Base-by-base conservation (phyloP, 2,329 filamentous ascomycete species). In the Sclerotiophoma versabilis region DNA sequence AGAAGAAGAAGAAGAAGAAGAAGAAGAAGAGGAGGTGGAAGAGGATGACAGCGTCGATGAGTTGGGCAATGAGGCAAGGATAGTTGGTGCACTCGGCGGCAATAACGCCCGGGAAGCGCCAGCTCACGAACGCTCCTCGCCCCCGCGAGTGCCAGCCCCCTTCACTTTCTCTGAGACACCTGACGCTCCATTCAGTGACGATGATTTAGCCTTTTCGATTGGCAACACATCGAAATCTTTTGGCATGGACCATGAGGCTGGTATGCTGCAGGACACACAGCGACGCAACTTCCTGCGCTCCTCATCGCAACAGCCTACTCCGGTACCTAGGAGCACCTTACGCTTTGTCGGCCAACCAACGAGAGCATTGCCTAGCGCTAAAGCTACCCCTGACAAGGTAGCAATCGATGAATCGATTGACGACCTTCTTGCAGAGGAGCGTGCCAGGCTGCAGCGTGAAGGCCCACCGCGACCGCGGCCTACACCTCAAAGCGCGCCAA, bases 151-250 rank as follows among this genome's bases (percentile, higher is more conserved):
- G 5, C 49, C 55, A 2, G 61, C 62, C 19, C 52, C 58, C n/a
- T 54, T 63, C 23, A 61, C 59, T 19, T 63, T 63, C 22, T 46
- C 57, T 5, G 59, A 63, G 5, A 66, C 62, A 32, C 64, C 65
- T 17, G 65, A 60, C 7, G 38, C 55, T 17, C 53, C 56, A 2
- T 55, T 57, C 14, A 68, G 62, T 37, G 66, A 66, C 2, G 65
- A 64, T 12, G 64, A 64, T 17, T 46, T 62, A 6, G 59, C 62
- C 4, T 49, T 59, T 4, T 70, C 66, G 11, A 48, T 64, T 34
- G 58, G 60, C 8, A 60, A 73, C 34, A 69, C 65, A 2, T 69
- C 68, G 2, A 75, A 75, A 44, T 74, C 71, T 0, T 75, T 71
- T 34, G 72, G 72, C 14, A 61, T 61, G 37, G 52, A 58, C 11